These are phyloP conservation scores for Spongospora subterranea DNA, from an alignment of 208 protist species.

Conservation along the genomic window DNA sequence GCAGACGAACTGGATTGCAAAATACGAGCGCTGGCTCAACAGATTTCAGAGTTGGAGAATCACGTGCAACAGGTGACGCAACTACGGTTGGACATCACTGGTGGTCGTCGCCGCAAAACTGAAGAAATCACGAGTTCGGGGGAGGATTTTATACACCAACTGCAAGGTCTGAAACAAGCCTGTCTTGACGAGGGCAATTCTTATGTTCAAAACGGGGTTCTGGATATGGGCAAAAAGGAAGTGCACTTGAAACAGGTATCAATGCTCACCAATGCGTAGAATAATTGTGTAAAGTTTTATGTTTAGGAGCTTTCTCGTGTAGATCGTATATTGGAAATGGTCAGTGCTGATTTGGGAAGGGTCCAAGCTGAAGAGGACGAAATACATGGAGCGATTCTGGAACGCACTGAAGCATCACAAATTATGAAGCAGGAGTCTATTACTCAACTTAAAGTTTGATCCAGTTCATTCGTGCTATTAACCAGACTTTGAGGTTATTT, in stretches of 20 bases:
- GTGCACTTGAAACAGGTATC: slow-evolving; percentile 18
- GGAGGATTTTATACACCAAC: not conserved
- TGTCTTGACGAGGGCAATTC: not conserved
- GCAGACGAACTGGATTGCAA: slow-evolving; percentile 35
- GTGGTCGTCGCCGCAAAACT: not conserved
- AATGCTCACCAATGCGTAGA: not conserved
- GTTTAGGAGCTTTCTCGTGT: not conserved
- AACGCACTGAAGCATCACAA: not conserved
- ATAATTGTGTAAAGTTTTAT: not conserved
- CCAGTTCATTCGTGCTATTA: not conserved
- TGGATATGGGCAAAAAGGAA: not conserved
- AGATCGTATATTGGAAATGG: not conserved
- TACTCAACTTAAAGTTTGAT: not conserved
- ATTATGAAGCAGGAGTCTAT: not conserved
- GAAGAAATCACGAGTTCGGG: not conserved
- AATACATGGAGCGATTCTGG: not conserved
- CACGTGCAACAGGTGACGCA: not conserved
- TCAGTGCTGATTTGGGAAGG: not conserved
- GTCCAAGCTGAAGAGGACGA: slow-evolving; percentile 1
- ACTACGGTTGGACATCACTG: not conserved
- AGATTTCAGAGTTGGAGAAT: slow-evolving; percentile 5
- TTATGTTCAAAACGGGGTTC: not conserved
- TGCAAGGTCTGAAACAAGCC: not conserved
- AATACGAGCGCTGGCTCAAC: not conserved
- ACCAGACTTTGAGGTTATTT: not conserved